Evolutionary conservation across 495 filamentous ascomycete species (phyloP).

Genomic region (Penicillium samsonianum): DNA sequence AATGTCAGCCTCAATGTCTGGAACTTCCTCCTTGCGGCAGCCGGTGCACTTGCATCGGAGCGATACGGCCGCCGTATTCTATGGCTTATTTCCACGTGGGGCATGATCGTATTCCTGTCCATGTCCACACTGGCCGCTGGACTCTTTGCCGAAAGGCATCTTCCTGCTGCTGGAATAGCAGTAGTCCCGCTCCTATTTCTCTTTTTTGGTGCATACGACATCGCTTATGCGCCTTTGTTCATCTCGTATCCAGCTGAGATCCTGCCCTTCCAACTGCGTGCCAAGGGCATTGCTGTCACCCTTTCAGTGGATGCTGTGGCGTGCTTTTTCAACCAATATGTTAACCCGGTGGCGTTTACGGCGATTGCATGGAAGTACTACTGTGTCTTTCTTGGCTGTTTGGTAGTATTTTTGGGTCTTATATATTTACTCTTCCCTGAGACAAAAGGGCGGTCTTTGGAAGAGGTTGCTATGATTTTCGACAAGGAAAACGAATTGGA

Average conservation of each 20-base stretch:
- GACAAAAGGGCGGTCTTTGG: constrained; percentile 64
- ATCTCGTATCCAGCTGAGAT: constrained; percentile 68
- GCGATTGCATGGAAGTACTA: constrained; percentile 58
- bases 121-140: constrained; percentile 57
- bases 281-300: constrained; percentile 69
- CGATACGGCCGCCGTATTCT: constrained; percentile 57
- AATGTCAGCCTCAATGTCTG: constrained; percentile 30
- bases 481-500: constrained; percentile 28
- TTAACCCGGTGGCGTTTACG: constrained; percentile 59
- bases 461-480: constrained; percentile 64
- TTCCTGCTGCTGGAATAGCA: constrained; percentile 48
- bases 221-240: constrained; percentile 61
- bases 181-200: constrained; percentile 63
- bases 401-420: constrained; percentile 55
- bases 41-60: constrained; percentile 58
- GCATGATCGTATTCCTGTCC: constrained; percentile 58
- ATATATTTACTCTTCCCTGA: constrained; percentile 70
- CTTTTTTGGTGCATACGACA: constrained; percentile 56
- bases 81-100: constrained; percentile 55
- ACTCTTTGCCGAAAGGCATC: constrained; percentile 50
- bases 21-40: constrained; percentile 33
- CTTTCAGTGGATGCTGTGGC: constrained; percentile 59
- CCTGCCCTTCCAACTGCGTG: constrained; percentile 65
- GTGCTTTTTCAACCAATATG: constrained; percentile 58
- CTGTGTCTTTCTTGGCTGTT: constrained; percentile 59